Evolutionary conservation across 2,329 filamentous ascomycete genomes (phyloP), one percentile per base, ranked within the genome.

Genomic region (Claviceps cyperi): DNA sequence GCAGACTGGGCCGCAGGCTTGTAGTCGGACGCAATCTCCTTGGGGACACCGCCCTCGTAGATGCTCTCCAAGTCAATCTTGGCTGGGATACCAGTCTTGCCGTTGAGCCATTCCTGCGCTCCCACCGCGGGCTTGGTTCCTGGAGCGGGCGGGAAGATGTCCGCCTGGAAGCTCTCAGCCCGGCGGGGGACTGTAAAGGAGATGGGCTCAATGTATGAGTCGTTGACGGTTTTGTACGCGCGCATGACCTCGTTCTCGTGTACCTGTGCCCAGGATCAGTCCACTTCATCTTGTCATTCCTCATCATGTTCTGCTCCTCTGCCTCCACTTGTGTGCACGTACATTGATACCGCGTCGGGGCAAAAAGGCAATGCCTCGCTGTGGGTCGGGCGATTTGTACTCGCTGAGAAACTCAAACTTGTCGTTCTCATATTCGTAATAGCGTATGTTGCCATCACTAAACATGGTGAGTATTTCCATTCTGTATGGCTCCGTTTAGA

Each of bases 371-470:
- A 98, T 77, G 59, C 92, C 92, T 64, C 92, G 81, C 71, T 98
- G 92, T 35, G 92, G 91, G 56, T 98, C 92, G 39, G 76, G 73
- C n/a, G 92, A 97, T 70, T 96, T 95, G 77, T 97, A 92, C 66
- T 97, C 91, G 55, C 89, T 94, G 50, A 98, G 73, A 68, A 86
- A 95, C 69, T 98, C 91, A 64, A 98, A 96, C 69, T 96, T 96
- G 75, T 97, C 91, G 69, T 97, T 94, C 64, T 94, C 86, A 63
- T 94, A 94, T 69, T 98, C 92, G 66, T 86, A 98, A 76, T 98
- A 98, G 56, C 92, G 90, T 63, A 98, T 98, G 69, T 98, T 98
- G 62, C 92, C 92, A 64, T 98, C 92, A 68, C 87, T 92, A 54
- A 15, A 32, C 11, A 55, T n/a, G 8, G 14, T 48, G n/a, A 57